These are phyloP conservation scores for Penicillium sp. DNA, from an alignment of 2,329 filamentous ascomycete genomes.

Conservation along the genomic window DNA sequence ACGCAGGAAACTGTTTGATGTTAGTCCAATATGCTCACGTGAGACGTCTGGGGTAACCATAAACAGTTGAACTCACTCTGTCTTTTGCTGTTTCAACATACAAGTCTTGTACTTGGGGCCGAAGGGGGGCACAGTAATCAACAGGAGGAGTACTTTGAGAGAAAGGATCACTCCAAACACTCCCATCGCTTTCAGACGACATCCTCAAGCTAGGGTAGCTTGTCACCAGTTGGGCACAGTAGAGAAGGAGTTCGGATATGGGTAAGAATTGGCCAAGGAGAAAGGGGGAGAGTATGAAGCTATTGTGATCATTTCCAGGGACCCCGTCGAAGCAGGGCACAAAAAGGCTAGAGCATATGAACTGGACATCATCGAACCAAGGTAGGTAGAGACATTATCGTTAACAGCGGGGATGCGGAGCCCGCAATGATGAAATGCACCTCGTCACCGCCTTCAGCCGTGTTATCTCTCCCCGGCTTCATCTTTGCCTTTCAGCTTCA, in stretches of 20 bases:
- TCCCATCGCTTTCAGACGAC: conserved; percentile 15
- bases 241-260: conserved; percentile 5
- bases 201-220: conserved; percentile 17
- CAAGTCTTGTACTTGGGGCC: conserved; percentile 27
- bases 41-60: neutral
- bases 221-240: conserved; percentile 1
- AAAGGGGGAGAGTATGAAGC: neutral
- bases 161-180: neutral
- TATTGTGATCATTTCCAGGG: conserved; percentile 19
- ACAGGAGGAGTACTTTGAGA: conserved; percentile 1
- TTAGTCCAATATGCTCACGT: conserved; percentile 15
- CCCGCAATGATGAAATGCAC: conserved; percentile 14
- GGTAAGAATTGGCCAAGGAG: neutral
- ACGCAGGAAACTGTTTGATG: conserved; percentile 24
- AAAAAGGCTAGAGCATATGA: neutral
- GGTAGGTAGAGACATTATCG: conserved; percentile 6
- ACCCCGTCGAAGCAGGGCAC: neutral
- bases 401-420: conserved; percentile 17
- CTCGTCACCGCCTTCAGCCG: conserved; percentile 6
- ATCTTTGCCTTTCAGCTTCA: neutral
- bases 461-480: neutral
- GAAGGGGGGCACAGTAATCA: neutral
- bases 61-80: conserved; percentile 30
- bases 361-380: conserved; percentile 17
- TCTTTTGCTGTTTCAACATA: conserved; percentile 31